Conservation (phyloP, 1,139 yeast genomes). For the Pichia sp. region DNA sequence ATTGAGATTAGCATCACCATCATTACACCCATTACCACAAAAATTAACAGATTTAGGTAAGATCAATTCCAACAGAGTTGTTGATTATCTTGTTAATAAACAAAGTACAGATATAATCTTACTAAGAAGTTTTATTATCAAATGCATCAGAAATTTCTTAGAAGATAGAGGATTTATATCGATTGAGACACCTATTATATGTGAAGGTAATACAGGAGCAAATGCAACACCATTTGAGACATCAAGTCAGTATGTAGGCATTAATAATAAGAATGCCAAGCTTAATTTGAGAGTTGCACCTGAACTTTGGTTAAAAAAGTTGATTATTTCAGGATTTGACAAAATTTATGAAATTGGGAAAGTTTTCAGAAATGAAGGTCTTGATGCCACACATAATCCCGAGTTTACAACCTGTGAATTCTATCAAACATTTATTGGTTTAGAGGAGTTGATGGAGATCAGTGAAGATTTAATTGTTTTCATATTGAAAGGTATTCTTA, state of each 20-base stretch:
- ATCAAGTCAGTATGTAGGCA: constrained; percentile 40
- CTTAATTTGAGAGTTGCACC: constrained; percentile 84
- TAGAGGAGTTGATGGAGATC: constrained; percentile 58
- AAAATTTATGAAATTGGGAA: constrained; percentile 81
- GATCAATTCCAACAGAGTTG: constrained; percentile 61
- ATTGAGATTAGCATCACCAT: constrained; percentile 54
- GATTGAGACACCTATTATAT: constrained; percentile 81
- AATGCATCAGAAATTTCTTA: constrained; percentile 52
- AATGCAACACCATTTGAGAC: constrained; percentile 80
- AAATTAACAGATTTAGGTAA: constrained; percentile 48
- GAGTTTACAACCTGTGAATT: constrained; percentile 94
- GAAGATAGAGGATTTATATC: constrained; percentile 57
- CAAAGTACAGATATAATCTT: constrained; percentile 43
- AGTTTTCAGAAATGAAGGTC: constrained; percentile 85
- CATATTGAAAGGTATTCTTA: constrained; percentile 29
- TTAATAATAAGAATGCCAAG: constrained; percentile 27
- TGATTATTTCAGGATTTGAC: constrained; percentile 80
- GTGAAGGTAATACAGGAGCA: constrained; percentile 76
- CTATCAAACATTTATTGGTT: constrained; percentile 70
- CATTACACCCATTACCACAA: constrained; percentile 67
- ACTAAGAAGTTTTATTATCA: constrained; percentile 49
- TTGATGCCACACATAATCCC: constrained; percentile 90
- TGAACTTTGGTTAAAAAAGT: constrained; percentile 82
- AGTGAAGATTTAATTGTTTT: constrained; percentile 53
- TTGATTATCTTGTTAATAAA: constrained; percentile 63